These are phyloP conservation scores for Capsicum pubescens DNA, from an alignment of 257 asterid genomes.

Conservation along the genomic window DNA sequence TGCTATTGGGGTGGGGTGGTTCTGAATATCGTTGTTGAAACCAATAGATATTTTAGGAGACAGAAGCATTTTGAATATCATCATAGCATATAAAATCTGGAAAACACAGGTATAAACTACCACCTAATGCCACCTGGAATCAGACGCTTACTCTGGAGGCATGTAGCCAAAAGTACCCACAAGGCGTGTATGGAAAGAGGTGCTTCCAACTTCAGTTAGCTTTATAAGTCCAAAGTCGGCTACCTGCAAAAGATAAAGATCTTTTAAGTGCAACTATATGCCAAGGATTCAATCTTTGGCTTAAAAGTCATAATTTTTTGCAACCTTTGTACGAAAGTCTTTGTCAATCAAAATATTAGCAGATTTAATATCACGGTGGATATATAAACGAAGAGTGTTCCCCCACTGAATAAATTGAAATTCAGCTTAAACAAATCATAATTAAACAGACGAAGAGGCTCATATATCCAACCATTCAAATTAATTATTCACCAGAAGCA, in stretches of 20 bases:
- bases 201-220: slow-evolving; percentile 81
- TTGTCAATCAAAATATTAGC: slow-evolving; percentile 81
- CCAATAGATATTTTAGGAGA: not conserved
- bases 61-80: not conserved
- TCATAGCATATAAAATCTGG: not conserved
- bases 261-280: not conserved
- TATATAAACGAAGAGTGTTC: slow-evolving; percentile 79
- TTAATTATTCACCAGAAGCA: too few species aligned
- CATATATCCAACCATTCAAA: too few species aligned
- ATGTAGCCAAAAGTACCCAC: slow-evolving; percentile 91
- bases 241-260: slow-evolving; percentile 50
- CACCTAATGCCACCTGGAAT: not conserved
- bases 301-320: not conserved
- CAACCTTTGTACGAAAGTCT: slow-evolving; percentile 81
- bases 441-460: too few species aligned
- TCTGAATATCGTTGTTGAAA: not conserved
- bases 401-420: too few species aligned
- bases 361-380: slow-evolving; percentile 82
- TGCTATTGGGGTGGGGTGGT: not conserved
- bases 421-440: too few species aligned
- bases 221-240: slow-evolving; percentile 89
- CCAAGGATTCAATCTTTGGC: not conserved
- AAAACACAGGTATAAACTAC: not conserved
- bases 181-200: slow-evolving; percentile 78
- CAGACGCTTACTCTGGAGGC: slow-evolving; percentile 76